phyloP scores from a whole-genome alignment of 345 rosid species.

The Carallia pectinifolia region DNA sequence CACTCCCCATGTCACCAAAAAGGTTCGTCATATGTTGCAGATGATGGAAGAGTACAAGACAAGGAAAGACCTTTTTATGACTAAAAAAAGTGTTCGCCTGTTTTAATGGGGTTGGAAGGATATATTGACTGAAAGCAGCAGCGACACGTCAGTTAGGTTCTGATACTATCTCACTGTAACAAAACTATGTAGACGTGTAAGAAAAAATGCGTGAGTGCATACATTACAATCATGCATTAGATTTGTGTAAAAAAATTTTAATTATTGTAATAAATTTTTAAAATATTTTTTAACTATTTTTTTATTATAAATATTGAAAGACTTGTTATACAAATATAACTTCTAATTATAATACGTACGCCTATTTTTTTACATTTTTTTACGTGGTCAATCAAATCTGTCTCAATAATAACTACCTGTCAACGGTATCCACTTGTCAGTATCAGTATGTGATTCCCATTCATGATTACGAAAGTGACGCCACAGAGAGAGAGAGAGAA shows the following conservation, averaged over 20 bases:
- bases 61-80: slow-evolving; percentile 24
- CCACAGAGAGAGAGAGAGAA: slow-evolving; percentile 11
- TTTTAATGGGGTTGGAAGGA: slow-evolving; percentile 16
- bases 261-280: no score
- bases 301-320: no score
- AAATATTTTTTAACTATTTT: no score
- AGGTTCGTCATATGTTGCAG: background rate
- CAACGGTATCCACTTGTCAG: slow-evolving; percentile 26
- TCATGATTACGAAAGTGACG: slow-evolving; percentile 27
- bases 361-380: no score
- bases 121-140: slow-evolving; percentile 18
- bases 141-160: slow-evolving; percentile 28
- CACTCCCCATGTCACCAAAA: background rate
- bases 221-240: no score
- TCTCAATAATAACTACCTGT: slow-evolving; percentile 18
- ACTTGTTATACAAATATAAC: no score
- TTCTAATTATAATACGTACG: no score
- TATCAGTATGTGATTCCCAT: slow-evolving; percentile 15
- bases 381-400: no score
- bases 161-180: no score
- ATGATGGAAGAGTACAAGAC: slow-evolving; percentile 26
- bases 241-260: no score
- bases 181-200: no score
- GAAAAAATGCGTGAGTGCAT: no score
- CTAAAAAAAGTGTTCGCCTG: slow-evolving; percentile 19